Base-by-base conservation (phyloP, 257 asterid species). In the Nicotiana noctiflora region DNA sequence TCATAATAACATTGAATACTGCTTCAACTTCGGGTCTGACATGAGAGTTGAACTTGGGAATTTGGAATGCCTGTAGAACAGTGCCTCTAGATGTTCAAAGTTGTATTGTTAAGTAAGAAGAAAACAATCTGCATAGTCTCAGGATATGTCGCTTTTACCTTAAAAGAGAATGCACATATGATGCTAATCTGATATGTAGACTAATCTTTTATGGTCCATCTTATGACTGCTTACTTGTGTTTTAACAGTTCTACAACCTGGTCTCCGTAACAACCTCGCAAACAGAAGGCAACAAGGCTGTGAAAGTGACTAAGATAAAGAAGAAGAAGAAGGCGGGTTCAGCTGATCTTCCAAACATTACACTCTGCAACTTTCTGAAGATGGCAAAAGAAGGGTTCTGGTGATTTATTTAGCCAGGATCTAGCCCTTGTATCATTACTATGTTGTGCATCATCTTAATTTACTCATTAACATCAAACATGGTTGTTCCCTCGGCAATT, bases 321-420 rank as follows among this genome's bases (percentile, higher is more conserved):
- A 94, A 89, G 91, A 94, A 89, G 91, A 94, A 88, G 86, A 88
- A 84, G 82, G 84, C 87, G 8, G 85, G 86, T 63, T 85, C 88
- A 3, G 18, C 52, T 19, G 95, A 86, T 34, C 79, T 91, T 23
- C 97, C 95, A 15, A 91, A 83, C 79, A 92, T 92, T 83, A 93
- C 99, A 0, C 96, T 95, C 0, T 91, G 95, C 93, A 84, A 90
- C 89, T 93, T 95, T 76, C 94, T 95, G 82, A 94, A 91, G 81
- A 91, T 93, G 98, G 93, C 96, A 4, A 95, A 93, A 84, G 97
- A 90, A 82, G 99, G 99, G 79, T 87, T 86, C 84, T 95, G 97
- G 98, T 92, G 93, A 92, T 85, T 29, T 55, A 12, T 52, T 32
- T 59, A 10, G 72, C 55, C 76, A 63, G 68, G 61, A 72, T 21